A percentile compares a stretch with the other conserved stretches of the same genome.
phyloP scores from a whole-genome alignment of 306 rosid genomes.

The Cicer bijugum region DNA sequence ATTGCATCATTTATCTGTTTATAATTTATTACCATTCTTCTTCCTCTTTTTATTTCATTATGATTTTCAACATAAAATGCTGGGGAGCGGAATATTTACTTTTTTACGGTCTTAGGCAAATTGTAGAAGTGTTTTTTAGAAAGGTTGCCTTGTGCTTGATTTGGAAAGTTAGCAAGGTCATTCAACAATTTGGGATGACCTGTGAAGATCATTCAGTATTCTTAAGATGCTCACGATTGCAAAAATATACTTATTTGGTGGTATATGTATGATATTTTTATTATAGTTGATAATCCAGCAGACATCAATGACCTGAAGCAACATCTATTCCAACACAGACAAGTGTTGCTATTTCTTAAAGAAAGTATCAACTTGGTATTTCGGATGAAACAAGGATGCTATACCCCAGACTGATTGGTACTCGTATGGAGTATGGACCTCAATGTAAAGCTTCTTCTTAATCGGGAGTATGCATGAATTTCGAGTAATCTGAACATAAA shows the following conservation, averaged over 20 bases:
- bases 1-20: no score
- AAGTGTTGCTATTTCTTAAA: neutral
- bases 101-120: neutral
- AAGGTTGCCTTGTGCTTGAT: neutral
- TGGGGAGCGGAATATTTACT: no score
- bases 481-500: constrained; percentile 26
- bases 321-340: neutral
- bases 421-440: neutral
- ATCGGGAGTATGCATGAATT: constrained; percentile 30
- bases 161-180: constrained; percentile 16
- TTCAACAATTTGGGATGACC: constrained; percentile 20
- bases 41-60: no score
- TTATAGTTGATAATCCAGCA: constrained; percentile 2
- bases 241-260: constrained; percentile 2
- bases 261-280: constrained; percentile 1
- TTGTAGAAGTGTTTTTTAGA: neutral
- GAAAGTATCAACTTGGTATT: neutral
- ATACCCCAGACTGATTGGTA: neutral
- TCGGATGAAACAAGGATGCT: neutral
- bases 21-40: no score
- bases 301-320: neutral
- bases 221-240: constrained; percentile 5
- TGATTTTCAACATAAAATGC: no score
- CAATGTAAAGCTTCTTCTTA: neutral
- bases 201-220: constrained; percentile 12